Base-by-base conservation (phyloP, 2,329 filamentous ascomycete genomes). In the Amauroascus niger region DNA sequence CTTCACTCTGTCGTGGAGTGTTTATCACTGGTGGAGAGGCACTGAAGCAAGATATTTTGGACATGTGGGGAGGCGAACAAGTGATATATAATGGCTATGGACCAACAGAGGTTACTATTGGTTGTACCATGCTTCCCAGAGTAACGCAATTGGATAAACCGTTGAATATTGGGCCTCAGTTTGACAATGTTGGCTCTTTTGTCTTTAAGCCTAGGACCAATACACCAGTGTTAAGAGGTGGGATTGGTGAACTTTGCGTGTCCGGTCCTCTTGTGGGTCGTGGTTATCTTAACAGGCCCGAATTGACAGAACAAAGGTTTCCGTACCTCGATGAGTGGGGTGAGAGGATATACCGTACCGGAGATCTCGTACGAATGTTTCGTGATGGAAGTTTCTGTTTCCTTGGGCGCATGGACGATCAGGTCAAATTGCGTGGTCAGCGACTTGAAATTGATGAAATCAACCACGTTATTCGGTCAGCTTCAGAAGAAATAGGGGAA, bases 41-140 rank as follows among this genome's bases (percentile, higher is more conserved):
- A 49, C 73, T 96, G 16, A 90, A 88, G 61, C 87, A 93, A 63
- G 90, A 95, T 58, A 94, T 95, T 46, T 74, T 96, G 1, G 86
- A 95, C 61, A 79, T 76, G 0, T 96, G 91, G 90, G 90, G 90
- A 0, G 77, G 83, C 0, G 78, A 83, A 54, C 77, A 77, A 1
- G 88, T 89, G 41, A 89, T 97, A 13, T 91, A 95, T 73, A 96
- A 96, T 62, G 89, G 88, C 2, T 88, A 95, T 59, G 90, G 90
- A 0, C 91, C 90, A 1, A 96, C 90, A 0, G 91, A 96, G 67
- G 86, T 88, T 0, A 96, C 90, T 0, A 96, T 96, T 58, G 90
- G 90, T 4, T 86, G 90, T 33, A 95, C 90, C 0, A 94, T 93
- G 78, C 90, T 86, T 61, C 83, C 84, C n/a, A 79, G 87, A 32